These are phyloP conservation scores for Epichloe amarillans DNA, from an alignment of 2,329 filamentous ascomycete species.

Conservation along the genomic window DNA sequence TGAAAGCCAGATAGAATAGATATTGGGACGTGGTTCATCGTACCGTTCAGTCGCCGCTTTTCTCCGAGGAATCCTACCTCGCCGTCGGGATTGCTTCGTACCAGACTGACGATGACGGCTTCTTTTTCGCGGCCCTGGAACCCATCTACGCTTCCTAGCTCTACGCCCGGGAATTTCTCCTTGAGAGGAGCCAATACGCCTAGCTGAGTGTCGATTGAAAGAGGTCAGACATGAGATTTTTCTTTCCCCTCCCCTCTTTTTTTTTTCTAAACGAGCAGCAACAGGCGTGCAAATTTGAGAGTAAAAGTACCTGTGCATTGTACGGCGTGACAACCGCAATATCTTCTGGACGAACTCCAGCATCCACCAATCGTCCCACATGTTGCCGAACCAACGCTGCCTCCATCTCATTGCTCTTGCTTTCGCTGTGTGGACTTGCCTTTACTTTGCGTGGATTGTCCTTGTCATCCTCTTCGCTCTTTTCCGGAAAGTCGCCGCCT, in stretches of 20 bases:
- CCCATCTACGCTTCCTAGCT: slow-evolving; percentile 92
- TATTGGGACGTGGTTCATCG: slow-evolving; percentile 15
- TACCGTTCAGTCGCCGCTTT: slow-evolving; percentile 84
- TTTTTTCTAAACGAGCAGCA: not conserved
- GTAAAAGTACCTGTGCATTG: slow-evolving; percentile 60
- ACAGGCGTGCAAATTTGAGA: not conserved
- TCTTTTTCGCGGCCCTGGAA: slow-evolving; percentile 98
- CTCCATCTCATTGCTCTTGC: slow-evolving; percentile 88
- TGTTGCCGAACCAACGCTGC: slow-evolving; percentile 69
- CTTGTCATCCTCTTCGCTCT: slow-evolving; percentile 58
- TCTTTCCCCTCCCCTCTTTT: not conserved
- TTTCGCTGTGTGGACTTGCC: slow-evolving; percentile 37
- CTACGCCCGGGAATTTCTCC: slow-evolving; percentile 68
- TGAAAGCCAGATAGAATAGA: too few species aligned
- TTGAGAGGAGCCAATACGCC: slow-evolving; percentile 69
- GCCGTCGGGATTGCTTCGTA: slow-evolving; percentile 72
- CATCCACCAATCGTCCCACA: slow-evolving; percentile 59
- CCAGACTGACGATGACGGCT: slow-evolving; percentile 83
- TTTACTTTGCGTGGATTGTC: slow-evolving; percentile 29
- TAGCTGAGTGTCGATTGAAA: slow-evolving; percentile 36
- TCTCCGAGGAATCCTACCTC: slow-evolving; percentile 92
- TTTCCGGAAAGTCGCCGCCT: slow-evolving; percentile 82
- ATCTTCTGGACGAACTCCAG: slow-evolving; percentile 69
- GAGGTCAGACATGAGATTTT: slow-evolving; percentile 1
- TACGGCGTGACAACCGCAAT: slow-evolving; percentile 94